A percentile compares a stretch with the other conserved stretches of the same genome.
Conservation (phyloP, 352 stramenopile species). For the Pythium sp. region DNA sequence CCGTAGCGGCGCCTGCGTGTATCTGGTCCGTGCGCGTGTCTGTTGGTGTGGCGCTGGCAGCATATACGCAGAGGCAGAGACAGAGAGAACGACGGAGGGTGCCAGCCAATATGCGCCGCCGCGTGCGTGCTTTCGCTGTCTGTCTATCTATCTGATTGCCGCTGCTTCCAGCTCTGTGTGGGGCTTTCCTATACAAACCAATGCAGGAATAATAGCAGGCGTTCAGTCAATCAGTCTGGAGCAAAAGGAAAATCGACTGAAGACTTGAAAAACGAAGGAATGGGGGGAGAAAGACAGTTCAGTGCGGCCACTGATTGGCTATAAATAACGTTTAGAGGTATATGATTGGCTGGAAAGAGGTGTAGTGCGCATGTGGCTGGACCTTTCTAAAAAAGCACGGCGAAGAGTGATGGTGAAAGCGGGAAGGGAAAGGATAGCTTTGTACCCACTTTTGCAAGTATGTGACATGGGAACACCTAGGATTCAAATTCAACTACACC, state of each 20-base stretch:
- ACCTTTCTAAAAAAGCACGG: slow-evolving; percentile 7
- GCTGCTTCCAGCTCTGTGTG: not conserved
- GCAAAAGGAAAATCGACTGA: not conserved
- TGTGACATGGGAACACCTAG: not conserved
- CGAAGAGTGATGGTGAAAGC: not conserved
- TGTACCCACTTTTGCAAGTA: not conserved
- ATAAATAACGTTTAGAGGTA: not conserved
- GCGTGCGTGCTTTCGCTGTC: slow-evolving; percentile 1
- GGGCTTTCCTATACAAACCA: slow-evolving; percentile 1
- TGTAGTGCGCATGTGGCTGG: not conserved
- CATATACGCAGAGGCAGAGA: not conserved
- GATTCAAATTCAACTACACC: not conserved
- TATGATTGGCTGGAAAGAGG: not conserved
- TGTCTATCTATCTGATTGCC: not conserved
- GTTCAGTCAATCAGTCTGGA: not conserved
- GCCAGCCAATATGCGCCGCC: not conserved
- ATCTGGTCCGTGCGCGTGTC: not conserved
- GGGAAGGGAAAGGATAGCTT: not conserved
- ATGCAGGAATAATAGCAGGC: not conserved
- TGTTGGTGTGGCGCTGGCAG: not conserved
- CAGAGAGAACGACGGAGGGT: not conserved
- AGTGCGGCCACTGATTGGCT: not conserved
- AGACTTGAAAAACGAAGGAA: not conserved
- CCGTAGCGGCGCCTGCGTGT: not conserved
- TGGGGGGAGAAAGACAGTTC: slow-evolving; percentile 1